phyloP scores from a whole-genome alignment of 2,329 filamentous ascomycete species.

The Aquanectria penicillioides region DNA sequence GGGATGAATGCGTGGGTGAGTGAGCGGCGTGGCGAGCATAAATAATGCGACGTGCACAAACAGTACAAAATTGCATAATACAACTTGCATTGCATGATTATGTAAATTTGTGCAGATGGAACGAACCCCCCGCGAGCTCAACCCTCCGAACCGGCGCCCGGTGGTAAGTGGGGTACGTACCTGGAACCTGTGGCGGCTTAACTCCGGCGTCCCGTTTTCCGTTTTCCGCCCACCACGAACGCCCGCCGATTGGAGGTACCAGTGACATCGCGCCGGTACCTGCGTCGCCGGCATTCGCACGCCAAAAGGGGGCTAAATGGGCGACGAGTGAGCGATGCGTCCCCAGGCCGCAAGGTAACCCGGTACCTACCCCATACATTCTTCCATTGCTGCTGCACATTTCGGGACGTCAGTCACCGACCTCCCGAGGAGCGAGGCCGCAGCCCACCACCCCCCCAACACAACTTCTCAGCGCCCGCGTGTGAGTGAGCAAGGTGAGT shows the following conservation, averaged over 20 bases:
- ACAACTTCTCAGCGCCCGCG: constrained; percentile 3
- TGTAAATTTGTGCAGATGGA: constrained; percentile 23
- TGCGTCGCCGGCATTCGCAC: too few species aligned
- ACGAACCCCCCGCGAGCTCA: too few species aligned
- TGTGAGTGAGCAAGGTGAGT: too few species aligned
- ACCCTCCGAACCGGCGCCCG: too few species aligned
- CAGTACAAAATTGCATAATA: constrained; percentile 29
- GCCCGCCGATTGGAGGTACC: background rate
- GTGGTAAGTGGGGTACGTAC: constrained; percentile 26
- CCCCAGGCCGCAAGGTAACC: constrained; percentile 8
- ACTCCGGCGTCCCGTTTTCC: constrained; percentile 34
- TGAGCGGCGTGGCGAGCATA: background rate
- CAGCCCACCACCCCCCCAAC: constrained; percentile 11
- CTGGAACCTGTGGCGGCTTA: constrained; percentile 29
- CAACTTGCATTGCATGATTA: background rate
- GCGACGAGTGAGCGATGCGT: too few species aligned
- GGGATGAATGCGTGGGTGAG: background rate
- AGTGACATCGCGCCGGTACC: background rate
- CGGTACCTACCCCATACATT: background rate
- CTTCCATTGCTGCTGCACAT: background rate
- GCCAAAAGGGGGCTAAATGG: too few species aligned
- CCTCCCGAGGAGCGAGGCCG: constrained; percentile 6
- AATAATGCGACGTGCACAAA: too few species aligned
- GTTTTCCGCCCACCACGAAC: constrained; percentile 13
- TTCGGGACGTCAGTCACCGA: constrained; percentile 16